Percentiles rank a stretch among this genome's conserved stretches.
Evolutionary conservation across 441 rosid species (phyloP).

Genomic region (California macrophylla): DNA sequence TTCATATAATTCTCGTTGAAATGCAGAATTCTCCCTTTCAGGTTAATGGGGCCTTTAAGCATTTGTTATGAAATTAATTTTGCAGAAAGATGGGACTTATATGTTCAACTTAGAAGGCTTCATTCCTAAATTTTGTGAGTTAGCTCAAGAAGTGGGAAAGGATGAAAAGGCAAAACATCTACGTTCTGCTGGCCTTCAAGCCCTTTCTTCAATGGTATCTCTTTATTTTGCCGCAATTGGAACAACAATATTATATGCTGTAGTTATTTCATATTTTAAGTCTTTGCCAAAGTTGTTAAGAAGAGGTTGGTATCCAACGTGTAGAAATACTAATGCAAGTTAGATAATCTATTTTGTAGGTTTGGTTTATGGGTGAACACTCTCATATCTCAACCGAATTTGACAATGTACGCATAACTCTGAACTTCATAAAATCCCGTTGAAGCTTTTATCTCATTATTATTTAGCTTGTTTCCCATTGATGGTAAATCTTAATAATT

Average conservation of each 20-base stretch:
- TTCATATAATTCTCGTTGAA: neutral
- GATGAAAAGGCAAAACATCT: conserved; percentile 51
- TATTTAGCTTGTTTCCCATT: conserved; percentile 2
- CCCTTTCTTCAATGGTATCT: conserved; percentile 73
- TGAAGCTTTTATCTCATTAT: conserved; percentile 8
- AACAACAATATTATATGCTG: neutral
- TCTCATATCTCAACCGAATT: conserved; percentile 80
- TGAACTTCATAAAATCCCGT: conserved; percentile 3
- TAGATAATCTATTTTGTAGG: conserved; percentile 30
- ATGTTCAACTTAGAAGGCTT: conserved; percentile 96
- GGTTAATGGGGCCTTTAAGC: neutral
- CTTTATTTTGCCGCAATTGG: neutral
- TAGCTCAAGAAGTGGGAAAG: conserved; percentile 76
- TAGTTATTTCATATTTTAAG: conserved; percentile 4
- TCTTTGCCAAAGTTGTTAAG: neutral
- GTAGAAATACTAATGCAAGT: neutral
- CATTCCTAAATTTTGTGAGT: conserved; percentile 79
- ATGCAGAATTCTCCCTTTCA: neutral
- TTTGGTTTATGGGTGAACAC: conserved; percentile 79
- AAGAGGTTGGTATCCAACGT: neutral
- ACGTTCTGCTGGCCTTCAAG: conserved; percentile 75
- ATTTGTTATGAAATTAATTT: conserved; percentile 13
- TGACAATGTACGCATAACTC: conserved; percentile 49
- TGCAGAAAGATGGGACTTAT: conserved; percentile 55
- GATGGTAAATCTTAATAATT: neutral